phyloP scores from a whole-genome alignment of 805 yeast genomes.

The Hanseniaspora opuntiae region DNA sequence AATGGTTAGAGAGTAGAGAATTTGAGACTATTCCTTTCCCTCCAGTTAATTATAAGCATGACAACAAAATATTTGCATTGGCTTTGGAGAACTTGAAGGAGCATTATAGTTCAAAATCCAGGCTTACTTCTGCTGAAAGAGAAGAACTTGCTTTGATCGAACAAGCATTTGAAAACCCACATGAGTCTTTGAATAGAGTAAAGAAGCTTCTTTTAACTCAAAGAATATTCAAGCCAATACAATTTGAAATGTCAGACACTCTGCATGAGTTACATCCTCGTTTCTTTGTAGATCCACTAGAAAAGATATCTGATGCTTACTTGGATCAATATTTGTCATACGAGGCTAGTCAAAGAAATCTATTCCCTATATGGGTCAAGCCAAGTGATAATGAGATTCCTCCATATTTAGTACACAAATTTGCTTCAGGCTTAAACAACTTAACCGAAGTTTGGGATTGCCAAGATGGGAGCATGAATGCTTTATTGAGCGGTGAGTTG shows the following conservation, averaged over 20 bases:
- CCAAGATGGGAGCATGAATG: constrained; percentile 60
- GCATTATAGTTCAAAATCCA: constrained; percentile 55
- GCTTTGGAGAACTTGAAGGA: constrained; percentile 85
- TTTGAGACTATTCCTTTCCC: constrained; percentile 89
- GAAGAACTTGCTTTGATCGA: constrained; percentile 89
- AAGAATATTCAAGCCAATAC: constrained; percentile 80
- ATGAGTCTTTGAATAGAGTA: constrained; percentile 73
- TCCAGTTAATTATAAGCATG: constrained; percentile 81
- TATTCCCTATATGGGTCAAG: constrained; percentile 93
- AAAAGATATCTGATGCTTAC: constrained; percentile 91
- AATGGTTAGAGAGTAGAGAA: constrained; percentile 75
- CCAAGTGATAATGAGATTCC: constrained; percentile 92
- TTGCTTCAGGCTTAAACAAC: constrained; percentile 86
- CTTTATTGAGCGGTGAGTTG: constrained; percentile 66
- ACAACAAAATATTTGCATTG: constrained; percentile 73
- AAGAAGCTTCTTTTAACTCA: constrained; percentile 75
- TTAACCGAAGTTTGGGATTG: constrained; percentile 68
- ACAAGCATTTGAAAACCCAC: constrained; percentile 94
- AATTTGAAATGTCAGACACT: constrained; percentile 80
- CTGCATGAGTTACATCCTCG: constrained; percentile 76
- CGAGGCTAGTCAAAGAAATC: constrained; percentile 72
- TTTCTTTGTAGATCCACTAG: constrained; percentile 78
- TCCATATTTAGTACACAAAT: constrained; percentile 78
- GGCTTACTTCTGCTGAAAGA: constrained; percentile 74
- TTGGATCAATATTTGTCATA: constrained; percentile 92